These are phyloP conservation scores for Aspergillus bombycis DNA, from an alignment of 2,329 filamentous ascomycete species.

Conservation along the genomic window DNA sequence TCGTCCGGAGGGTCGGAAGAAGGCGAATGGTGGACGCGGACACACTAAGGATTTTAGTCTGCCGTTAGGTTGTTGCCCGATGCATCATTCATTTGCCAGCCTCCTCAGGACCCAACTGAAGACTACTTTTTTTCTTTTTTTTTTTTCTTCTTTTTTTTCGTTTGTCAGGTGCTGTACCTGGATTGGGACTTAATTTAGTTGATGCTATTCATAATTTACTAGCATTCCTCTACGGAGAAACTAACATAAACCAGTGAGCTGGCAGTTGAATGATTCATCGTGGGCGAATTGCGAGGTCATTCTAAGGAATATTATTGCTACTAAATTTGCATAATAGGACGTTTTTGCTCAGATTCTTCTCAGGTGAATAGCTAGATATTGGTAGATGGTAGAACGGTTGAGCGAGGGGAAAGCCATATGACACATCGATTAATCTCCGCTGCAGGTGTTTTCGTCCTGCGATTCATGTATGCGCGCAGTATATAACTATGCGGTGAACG, in stretches of 20 bases:
- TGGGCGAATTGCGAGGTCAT: not conserved
- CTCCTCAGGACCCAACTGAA: constrained; percentile 5
- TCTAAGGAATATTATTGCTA: not conserved
- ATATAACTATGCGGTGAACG: constrained; percentile 1
- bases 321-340: not conserved
- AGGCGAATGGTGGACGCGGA: not conserved
- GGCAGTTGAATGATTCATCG: not conserved
- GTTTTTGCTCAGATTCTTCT: too few species aligned
- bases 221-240: not conserved
- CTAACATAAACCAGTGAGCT: not conserved
- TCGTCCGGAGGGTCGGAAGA: not conserved
- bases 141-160: not conserved
- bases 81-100: constrained; percentile 1
- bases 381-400: not conserved
- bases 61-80: not conserved
- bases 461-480: not conserved
- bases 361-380: not conserved
- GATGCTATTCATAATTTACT: not conserved
- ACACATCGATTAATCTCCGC: not conserved
- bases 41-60: not conserved
- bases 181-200: not conserved
- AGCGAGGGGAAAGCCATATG: not conserved
- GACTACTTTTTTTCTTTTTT: not conserved
- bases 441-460: not conserved
- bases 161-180: not conserved